Base-by-base conservation (phyloP, 2,329 filamentous ascomycete genomes). In the Phialocephala subalpina region DNA sequence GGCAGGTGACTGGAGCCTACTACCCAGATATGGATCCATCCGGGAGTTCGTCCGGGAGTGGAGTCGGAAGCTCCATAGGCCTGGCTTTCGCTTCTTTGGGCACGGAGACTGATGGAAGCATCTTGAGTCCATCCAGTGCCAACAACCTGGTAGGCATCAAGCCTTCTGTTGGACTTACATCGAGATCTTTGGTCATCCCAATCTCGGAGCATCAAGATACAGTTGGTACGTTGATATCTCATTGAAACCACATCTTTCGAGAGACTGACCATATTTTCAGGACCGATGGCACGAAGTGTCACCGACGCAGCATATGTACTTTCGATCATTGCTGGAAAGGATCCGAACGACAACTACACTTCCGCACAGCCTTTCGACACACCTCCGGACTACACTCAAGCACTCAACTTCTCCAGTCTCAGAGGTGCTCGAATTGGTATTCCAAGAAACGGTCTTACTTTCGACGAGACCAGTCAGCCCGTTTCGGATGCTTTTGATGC, bases 101-200 rank as follows among this genome's bases (percentile, higher is more conserved):
- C 7, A 86, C 88, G 0, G 90, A 90, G 75, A 92, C 90, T 0
- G 82, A 82, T 66, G 90, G 89, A 3, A 89, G 85, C 20, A 90
- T 92, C 62, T 73, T 91, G 3, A 82, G 81, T 11, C 90, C 90
- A 0, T 73, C 80, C 0, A 72, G 77, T 52, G 59, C 67, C 5
- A 90, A 86, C 78, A 90, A 89, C 64, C 74, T 91, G 1, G 89
- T 91, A 0, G 90, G 87, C 1, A 88, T 92, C 74, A 90, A 89
- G 73, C 87, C 89, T 0, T 90, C 88, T 0, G 86, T 91, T 1
- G 90, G 89, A 0, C 79, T 92, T 3, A 90, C 86, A 0, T 88
- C 86, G 1, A 80, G 87, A 16, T 78, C 84, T 66, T 80, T 90
- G 4, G 89, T 92, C 1, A 85, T 93, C 12, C 90, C 91, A 0